phyloP scores from a whole-genome alignment of 2,329 filamentous ascomycete species.

The Aspergillus eucalypticola region DNA sequence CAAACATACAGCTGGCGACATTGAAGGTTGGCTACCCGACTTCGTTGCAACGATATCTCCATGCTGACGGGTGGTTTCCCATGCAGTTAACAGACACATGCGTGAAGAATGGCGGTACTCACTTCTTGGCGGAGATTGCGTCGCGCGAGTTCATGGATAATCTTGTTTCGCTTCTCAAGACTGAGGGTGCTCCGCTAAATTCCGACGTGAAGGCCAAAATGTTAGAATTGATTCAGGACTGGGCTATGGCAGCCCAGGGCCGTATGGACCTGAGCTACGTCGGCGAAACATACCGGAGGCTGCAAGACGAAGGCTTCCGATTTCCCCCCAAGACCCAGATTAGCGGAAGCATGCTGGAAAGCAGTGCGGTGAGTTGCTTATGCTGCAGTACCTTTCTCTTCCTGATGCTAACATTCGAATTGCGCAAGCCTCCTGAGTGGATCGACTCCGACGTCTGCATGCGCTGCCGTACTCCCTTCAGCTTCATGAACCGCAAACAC shows the following conservation, averaged over 20 bases:
- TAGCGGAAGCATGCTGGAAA: slow-evolving; percentile 97
- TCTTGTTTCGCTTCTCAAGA: slow-evolving; percentile 82
- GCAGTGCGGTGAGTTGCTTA: slow-evolving; percentile 72
- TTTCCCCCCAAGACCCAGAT: slow-evolving; percentile 87
- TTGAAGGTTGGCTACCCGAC: slow-evolving; percentile 67
- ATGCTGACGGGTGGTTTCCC: slow-evolving; percentile 17
- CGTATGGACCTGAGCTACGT: slow-evolving; percentile 83
- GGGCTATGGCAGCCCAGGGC: slow-evolving; percentile 86
- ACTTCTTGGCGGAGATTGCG: slow-evolving; percentile 93
- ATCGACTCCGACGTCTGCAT: slow-evolving; percentile 97
- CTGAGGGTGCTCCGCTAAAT: slow-evolving; percentile 74
- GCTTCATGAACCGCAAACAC: slow-evolving; percentile 97
- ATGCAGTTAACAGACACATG: slow-evolving; percentile 88
- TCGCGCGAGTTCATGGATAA: slow-evolving; percentile 99
- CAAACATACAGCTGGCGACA: slow-evolving; percentile 93
- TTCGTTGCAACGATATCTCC: slow-evolving; percentile 14
- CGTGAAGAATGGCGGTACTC: slow-evolving; percentile 94
- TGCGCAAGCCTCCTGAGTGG: slow-evolving; percentile 84
- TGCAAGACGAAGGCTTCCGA: slow-evolving; percentile 81
- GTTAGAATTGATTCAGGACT: slow-evolving; percentile 87
- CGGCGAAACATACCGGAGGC: slow-evolving; percentile 76
- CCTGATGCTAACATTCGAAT: slow-evolving; percentile 12
- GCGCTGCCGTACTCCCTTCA: slow-evolving; percentile 93
- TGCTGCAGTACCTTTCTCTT: background rate
- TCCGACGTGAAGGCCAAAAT: slow-evolving; percentile 86